phyloP scores from a whole-genome alignment of 176 grass and related monocot genomes.

The Phyllostachys edulis region DNA sequence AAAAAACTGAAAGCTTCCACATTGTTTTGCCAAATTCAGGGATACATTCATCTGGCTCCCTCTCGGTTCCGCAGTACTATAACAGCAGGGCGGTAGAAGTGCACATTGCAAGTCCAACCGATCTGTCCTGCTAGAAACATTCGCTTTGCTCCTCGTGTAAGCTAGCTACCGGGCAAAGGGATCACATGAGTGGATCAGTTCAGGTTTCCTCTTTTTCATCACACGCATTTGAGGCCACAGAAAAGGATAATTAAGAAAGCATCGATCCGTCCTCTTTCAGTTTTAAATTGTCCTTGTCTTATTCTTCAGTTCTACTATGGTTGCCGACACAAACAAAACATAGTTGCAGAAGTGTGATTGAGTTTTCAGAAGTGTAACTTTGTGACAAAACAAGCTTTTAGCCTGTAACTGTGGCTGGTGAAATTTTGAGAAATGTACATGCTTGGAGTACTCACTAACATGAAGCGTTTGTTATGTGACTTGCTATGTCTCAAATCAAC shows the following conservation, averaged over 20 bases:
- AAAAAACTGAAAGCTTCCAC: no score
- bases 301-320: neutral
- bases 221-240: neutral
- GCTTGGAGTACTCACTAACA: neutral
- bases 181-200: conserved; percentile 9
- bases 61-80: no score
- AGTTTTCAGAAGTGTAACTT: neutral
- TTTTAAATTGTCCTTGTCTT: neutral
- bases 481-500: neutral
- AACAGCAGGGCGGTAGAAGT: no score
- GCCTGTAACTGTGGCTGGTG: no score
- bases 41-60: no score
- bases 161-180: neutral
- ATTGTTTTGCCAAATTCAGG: no score
- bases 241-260: conserved; percentile 7
- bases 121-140: neutral
- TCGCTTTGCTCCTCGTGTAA: conserved; percentile 4
- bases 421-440: neutral
- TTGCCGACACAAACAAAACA: no score
- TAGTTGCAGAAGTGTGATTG: neutral
- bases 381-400: neutral
- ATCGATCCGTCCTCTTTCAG: neutral
- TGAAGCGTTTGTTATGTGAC: neutral
- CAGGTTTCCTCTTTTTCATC: conserved; percentile 26
- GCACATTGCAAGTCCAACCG: no score